Evolutionary conservation across 2,329 filamentous ascomycete species (phyloP).

Genomic region (Penicillium glabrum): DNA sequence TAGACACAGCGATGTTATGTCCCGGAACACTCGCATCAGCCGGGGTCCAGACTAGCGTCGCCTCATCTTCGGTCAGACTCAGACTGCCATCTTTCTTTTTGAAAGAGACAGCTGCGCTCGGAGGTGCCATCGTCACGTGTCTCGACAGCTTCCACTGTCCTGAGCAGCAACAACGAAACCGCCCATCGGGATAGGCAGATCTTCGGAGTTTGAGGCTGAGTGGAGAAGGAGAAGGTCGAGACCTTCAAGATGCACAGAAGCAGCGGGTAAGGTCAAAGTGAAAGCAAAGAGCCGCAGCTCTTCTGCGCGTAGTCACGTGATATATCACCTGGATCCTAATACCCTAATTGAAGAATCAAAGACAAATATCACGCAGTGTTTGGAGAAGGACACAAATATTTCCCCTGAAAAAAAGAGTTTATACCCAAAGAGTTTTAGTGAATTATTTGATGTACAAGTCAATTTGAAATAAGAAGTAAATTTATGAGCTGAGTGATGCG

Average conservation of each 20-base stretch:
- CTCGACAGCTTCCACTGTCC: constrained; percentile 40
- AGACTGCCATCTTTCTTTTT: constrained; percentile 95
- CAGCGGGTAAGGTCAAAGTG: background rate
- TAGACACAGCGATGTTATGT: constrained; percentile 68
- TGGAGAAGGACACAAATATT: background rate
- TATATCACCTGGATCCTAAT: constrained; percentile 3
- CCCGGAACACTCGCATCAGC: constrained; percentile 60
- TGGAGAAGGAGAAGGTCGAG: constrained; percentile 20
- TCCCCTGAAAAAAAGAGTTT: background rate
- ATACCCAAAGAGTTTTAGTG: background rate
- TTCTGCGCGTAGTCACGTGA: constrained; percentile 19
- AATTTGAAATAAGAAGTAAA: background rate
- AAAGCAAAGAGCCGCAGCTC: constrained; percentile 18
- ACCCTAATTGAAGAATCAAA: background rate
- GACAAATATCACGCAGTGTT: background rate
- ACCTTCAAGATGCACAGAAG: background rate
- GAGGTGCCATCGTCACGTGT: constrained; percentile 45
- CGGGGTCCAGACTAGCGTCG: constrained; percentile 79
- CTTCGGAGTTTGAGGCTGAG: constrained; percentile 19
- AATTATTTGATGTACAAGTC: background rate
- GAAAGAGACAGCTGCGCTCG: constrained; percentile 71
- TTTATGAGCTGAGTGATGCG: constrained; percentile 15
- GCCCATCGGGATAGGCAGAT: constrained; percentile 34
- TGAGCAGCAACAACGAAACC: constrained; percentile 31
- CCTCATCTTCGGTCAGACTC: constrained; percentile 70